phyloP scores from a whole-genome alignment of 2,329 filamentous ascomycete genomes.

The Phyllachora maydis region DNA sequence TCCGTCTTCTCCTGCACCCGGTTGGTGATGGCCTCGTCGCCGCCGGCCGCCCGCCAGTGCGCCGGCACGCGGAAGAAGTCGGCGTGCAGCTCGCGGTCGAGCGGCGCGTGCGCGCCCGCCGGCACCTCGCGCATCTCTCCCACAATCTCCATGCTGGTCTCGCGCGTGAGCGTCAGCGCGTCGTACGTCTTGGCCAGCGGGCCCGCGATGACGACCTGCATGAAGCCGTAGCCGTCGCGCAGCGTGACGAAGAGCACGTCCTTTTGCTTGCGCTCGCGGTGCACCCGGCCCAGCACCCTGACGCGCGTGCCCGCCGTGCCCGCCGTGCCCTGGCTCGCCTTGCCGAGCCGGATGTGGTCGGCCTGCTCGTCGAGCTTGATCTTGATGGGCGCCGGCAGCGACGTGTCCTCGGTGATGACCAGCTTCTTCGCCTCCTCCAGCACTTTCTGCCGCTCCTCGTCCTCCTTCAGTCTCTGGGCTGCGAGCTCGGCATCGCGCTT shows the following conservation, averaged over 20 bases:
- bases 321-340: no score
- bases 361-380: conserved; percentile 60
- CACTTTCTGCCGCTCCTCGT: conserved; percentile 47
- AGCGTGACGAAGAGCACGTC: conserved; percentile 75
- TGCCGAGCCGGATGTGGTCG: conserved; percentile 33
- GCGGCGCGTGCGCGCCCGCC: conserved; percentile 55
- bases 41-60: conserved; percentile 58
- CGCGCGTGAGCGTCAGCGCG: conserved; percentile 63
- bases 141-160: conserved; percentile 68
- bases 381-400: conserved; percentile 51
- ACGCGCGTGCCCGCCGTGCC: conserved; percentile 46
- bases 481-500: conserved; percentile 57
- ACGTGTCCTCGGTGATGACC: conserved; percentile 47
- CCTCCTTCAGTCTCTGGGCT: conserved; percentile 48
- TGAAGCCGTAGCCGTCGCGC: conserved; percentile 61
- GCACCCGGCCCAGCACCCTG: conserved; percentile 63
- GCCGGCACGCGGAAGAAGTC: conserved; percentile 74
- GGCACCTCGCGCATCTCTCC: conserved; percentile 74
- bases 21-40: conserved; percentile 84
- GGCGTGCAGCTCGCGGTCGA: conserved; percentile 72
- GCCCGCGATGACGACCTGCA: conserved; percentile 68
- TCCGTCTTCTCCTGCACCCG: conserved; percentile 34
- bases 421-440: conserved; percentile 73
- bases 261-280: conserved; percentile 65
- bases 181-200: conserved; percentile 83